phyloP scores from a whole-genome alignment of 1,284 basidiomycete species.

The Uromyces viciae-fabae region DNA sequence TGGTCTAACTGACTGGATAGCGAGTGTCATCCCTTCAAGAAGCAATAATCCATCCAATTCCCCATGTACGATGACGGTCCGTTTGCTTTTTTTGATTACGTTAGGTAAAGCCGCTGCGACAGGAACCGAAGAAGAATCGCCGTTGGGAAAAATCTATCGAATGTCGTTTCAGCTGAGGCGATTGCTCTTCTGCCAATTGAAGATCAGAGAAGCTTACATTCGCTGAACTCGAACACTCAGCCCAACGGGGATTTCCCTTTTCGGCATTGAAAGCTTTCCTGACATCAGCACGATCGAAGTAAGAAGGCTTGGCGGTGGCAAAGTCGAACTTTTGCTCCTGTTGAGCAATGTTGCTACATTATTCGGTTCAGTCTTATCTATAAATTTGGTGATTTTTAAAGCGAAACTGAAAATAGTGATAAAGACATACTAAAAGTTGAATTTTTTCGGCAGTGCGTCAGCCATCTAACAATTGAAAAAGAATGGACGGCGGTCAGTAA shows the following conservation, averaged over 20 bases:
- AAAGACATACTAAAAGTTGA: slow-evolving; percentile 11
- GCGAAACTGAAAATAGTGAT: not conserved
- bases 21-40: not conserved
- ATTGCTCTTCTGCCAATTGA: not conserved
- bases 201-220: not conserved
- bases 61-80: slow-evolving; percentile 37
- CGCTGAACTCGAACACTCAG: not conserved
- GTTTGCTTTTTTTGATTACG: slow-evolving; percentile 12
- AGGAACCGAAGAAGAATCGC: slow-evolving; percentile 1
- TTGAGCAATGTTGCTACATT: too few relatives aligned
- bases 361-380: too few relatives aligned
- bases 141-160: slow-evolving; percentile 9
- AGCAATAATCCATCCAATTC: not conserved
- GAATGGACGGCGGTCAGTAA: too few relatives aligned
- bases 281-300: slow-evolving; percentile 27
- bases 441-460: not conserved
- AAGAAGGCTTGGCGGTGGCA: not conserved
- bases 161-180: not conserved
- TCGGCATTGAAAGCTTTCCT: slow-evolving; percentile 23
- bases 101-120: not conserved
- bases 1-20: not conserved
- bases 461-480: not conserved
- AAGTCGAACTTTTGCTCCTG: too few relatives aligned
- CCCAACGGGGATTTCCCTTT: not conserved
- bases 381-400: not conserved